Evolutionary conservation across 2,329 filamentous ascomycete genomes (phyloP).

Genomic region (Exophiala dermatitidis): DNA sequence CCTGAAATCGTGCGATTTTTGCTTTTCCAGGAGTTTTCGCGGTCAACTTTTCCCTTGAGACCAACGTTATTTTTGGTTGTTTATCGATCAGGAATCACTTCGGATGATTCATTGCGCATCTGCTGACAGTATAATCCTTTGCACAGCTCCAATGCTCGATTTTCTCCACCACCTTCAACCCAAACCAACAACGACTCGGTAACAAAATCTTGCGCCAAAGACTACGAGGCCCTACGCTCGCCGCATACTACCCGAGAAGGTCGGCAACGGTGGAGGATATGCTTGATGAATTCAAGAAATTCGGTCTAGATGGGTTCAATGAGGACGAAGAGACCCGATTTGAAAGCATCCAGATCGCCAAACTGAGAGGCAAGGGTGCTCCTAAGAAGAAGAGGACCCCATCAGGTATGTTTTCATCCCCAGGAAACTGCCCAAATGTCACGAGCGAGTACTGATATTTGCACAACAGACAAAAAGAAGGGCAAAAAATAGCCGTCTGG

Average conservation of each 20-base stretch:
- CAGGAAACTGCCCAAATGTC: not conserved
- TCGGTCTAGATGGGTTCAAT: slow-evolving; percentile 62
- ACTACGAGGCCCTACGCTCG: slow-evolving; percentile 72
- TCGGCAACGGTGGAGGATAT: slow-evolving; percentile 66
- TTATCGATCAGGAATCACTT: too few relatives aligned
- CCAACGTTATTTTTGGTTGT: too few relatives aligned
- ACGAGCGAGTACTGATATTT: not conserved
- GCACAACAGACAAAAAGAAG: too few relatives aligned
- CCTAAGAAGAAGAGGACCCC: slow-evolving; percentile 78
- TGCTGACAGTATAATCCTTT: not conserved
- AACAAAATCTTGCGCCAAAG: slow-evolving; percentile 89
- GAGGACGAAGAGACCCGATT: slow-evolving; percentile 72
- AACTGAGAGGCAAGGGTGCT: slow-evolving; percentile 73
- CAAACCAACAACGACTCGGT: slow-evolving; percentile 69
- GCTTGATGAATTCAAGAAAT: slow-evolving; percentile 57
- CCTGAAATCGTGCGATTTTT: not conserved
- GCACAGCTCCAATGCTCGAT: slow-evolving; percentile 76
- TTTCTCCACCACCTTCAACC: slow-evolving; percentile 89
- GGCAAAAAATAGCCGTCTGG: too few relatives aligned
- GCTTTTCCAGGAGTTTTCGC: not conserved
- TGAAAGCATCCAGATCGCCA: slow-evolving; percentile 60
- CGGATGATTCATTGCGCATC: not conserved
- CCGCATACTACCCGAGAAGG: slow-evolving; percentile 79
- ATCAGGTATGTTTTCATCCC: slow-evolving; percentile 32
- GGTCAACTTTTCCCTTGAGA: too few relatives aligned